Evolutionary conservation across 139 green algal genomes (phyloP), one percentile per base, ranked within the genome.

Genomic region (Klebsormidium nitens): DNA sequence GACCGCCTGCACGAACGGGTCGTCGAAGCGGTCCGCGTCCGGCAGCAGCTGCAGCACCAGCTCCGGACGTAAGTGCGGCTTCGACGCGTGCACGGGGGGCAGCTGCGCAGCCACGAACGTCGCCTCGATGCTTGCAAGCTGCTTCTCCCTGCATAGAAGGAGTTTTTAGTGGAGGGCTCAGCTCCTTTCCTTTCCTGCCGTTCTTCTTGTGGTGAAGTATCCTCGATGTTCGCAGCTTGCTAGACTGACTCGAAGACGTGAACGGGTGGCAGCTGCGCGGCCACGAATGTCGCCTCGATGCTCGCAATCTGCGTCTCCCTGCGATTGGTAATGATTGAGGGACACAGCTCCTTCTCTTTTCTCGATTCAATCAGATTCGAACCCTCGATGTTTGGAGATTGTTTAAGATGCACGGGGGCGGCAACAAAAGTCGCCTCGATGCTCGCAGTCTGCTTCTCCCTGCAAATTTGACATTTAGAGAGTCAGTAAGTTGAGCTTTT

Each of bases 131-230:
- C 23, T 23, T 55, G 23, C 23, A 55, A 55, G 23, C 46, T 55
- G 46, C 46, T 55, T 55, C 46, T 55, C 46, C 23, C 23, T 55
- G 46, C 46, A n/a, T n/a, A n/a, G n/a, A n/a, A n/a, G n/a, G n/a
- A n/a, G n/a, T n/a, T n/a, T n/a, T n/a, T n/a, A n/a, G n/a, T n/a
- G n/a, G n/a, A n/a, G n/a, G n/a, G n/a, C n/a, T n/a, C n/a, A n/a
- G n/a, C n/a, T n/a, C n/a, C n/a, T n/a, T n/a, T n/a, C n/a, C n/a
- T n/a, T n/a, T n/a, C n/a, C n/a, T n/a, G n/a, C n/a, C n/a, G n/a
- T n/a, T n/a, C n/a, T n/a, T n/a, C n/a, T n/a, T n/a, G n/a, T n/a
- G n/a, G n/a, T n/a, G n/a, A n/a, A n/a, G n/a, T n/a, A n/a, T n/a
- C n/a, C n/a, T n/a, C n/a, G n/a, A n/a, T n/a, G n/a, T n/a, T n/a